A percentile compares a stretch with the other conserved stretches of the same genome.
Conservation (phyloP, 768 basidiomycete species). For the Antrodiella citrinella region DNA sequence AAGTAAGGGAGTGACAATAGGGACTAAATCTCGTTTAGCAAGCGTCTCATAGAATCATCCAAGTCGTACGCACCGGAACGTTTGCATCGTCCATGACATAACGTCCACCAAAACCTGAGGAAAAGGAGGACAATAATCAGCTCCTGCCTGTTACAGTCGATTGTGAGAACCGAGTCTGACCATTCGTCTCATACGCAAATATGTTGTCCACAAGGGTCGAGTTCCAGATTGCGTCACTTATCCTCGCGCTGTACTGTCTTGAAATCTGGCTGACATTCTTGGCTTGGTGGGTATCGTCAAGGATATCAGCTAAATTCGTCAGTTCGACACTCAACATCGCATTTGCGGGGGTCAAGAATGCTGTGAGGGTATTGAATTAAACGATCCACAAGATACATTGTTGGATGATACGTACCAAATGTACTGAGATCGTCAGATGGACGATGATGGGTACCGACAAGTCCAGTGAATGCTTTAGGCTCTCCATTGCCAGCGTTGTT, state of each 20-base stretch:
- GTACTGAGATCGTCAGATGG: conserved; percentile 69
- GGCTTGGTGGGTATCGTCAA: conserved; percentile 41
- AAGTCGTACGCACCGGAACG: conserved; percentile 50
- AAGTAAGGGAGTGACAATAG: conserved; percentile 75
- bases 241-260: conserved; percentile 47
- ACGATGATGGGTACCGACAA: conserved; percentile 70
- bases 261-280: conserved; percentile 47
- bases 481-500: conserved; percentile 66
- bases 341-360: conserved; percentile 73
- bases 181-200: conserved; percentile 76
- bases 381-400: neutral
- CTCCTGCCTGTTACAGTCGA: neutral
- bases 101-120: conserved; percentile 51
- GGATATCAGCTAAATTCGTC: conserved; percentile 46
- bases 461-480: conserved; percentile 65
- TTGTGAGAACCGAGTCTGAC: conserved; percentile 19
- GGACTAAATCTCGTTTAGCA: conserved; percentile 34
- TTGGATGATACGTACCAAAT: conserved; percentile 38
- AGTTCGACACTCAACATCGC: conserved; percentile 78
- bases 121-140: too few relatives aligned
- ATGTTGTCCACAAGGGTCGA: conserved; percentile 55
- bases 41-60: neutral
- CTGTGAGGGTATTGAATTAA: conserved; percentile 23
- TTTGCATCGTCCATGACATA: conserved; percentile 86
- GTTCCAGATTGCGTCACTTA: conserved; percentile 53